Conservation (phyloP, 768 basidiomycete genomes). For the Paxillus rubicundulus region DNA sequence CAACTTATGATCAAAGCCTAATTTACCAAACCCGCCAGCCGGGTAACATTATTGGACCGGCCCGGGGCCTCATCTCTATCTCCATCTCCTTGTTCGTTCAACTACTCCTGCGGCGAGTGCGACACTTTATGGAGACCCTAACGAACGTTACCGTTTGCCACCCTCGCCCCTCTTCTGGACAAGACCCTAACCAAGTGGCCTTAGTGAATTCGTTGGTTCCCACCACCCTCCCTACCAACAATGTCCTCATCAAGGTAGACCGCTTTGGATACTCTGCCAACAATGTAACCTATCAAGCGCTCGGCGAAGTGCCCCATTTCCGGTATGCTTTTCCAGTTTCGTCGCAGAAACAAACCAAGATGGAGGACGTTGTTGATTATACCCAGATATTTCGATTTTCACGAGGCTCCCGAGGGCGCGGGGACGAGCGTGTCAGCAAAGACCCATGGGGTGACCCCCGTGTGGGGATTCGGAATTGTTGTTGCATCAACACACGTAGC, state of each 20-base stretch:
- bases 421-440: constrained; percentile 36
- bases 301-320: constrained; percentile 43
- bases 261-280: constrained; percentile 72
- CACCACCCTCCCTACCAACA: constrained; percentile 35
- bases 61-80: too few relatives aligned
- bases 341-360: background rate
- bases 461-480: constrained; percentile 70
- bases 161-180: constrained; percentile 37
- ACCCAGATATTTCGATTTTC: constrained; percentile 69
- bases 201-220: constrained; percentile 25
- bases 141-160: constrained; percentile 39
- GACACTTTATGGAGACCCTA: constrained; percentile 6
- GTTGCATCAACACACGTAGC: constrained; percentile 46
- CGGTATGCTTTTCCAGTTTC: constrained; percentile 21
- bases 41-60: too few relatives aligned
- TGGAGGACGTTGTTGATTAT: constrained; percentile 10
- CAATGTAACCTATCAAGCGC: constrained; percentile 66
- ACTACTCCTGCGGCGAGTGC: too few relatives aligned
- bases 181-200: constrained; percentile 26
- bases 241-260: constrained; percentile 57
- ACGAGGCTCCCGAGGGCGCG: constrained; percentile 42
- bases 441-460: constrained; percentile 64
- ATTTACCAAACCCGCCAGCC: too few relatives aligned
- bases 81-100: too few relatives aligned
- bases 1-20: too few relatives aligned